Evolutionary conservation across 1,284 basidiomycete species (phyloP), one percentile per base, ranked within the genome.

Genomic region (Pseudozyma flocculosa): DNA sequence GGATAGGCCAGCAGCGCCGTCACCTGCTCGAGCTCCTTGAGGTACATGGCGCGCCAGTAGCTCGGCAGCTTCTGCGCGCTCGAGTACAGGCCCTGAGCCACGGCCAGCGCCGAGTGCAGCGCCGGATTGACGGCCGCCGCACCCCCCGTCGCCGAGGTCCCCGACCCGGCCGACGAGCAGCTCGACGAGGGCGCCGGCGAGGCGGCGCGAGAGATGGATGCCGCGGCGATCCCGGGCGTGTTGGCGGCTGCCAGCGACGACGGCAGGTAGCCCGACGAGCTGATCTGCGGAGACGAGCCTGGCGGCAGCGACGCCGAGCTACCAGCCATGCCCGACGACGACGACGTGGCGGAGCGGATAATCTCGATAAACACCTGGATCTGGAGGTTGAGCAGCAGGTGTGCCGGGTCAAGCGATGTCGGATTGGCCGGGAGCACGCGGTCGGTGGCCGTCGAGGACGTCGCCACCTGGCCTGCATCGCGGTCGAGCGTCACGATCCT

Each of bases 331-430:
- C 37, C 18, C 7, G 43, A 30, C n/a, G 40, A 40, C 7, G 61
- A 50, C 18, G 63, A 43, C 17, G 64, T 64, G 1, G 63, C 64
- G 0, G 87, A 86, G 30, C 90, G 85, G 59, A 88, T 86, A 9
- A 86, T 83, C 77, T 93, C 90, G 66, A 89, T 85, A 79, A 92
- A 92, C 0, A 85, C 84, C 41, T 88, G 85, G 34, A 92, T 88
- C 63, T 87, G 88, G 43, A 93, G 83, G 70, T 92, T 91, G 61
- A 93, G 83, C 34, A 82, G 81, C 42, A 93, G 81, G 70, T 90
- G 88, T 1, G 82, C 79, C 17, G 89, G 87, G 43, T 88, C 83
- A 26, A 86, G 67, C 8, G 76, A 78, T 15, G 70, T 66, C 2
- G 69, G 64, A 40, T 70, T 61, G 21, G 72, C 55, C 3, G 74